These are phyloP conservation scores for Leucosporidium yakuticum DNA, from an alignment of 768 basidiomycete species.

Conservation along the genomic window DNA sequence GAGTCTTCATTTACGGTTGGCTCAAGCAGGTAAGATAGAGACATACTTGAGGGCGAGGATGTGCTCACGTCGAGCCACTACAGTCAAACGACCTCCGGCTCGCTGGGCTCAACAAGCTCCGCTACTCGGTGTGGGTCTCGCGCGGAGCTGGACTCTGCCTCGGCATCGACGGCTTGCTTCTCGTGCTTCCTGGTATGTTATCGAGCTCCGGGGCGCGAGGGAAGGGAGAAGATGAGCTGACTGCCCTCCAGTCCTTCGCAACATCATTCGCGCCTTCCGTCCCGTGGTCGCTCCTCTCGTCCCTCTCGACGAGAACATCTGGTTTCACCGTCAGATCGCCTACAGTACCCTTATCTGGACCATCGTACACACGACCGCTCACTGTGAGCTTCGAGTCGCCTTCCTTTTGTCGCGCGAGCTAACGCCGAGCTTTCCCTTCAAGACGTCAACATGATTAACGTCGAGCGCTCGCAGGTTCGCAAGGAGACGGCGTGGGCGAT, in stretches of 20 bases:
- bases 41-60: neutral
- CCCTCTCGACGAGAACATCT: conserved; percentile 90
- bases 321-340: conserved; percentile 65
- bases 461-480: conserved; percentile 76
- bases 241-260: conserved; percentile 59
- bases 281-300: conserved; percentile 74
- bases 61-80: neutral
- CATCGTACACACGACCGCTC: conserved; percentile 86
- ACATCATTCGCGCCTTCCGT: conserved; percentile 74
- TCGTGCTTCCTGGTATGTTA: conserved; percentile 62
- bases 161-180: conserved; percentile 76
- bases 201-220: neutral
- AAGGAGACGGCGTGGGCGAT: conserved; percentile 69
- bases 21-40: conserved; percentile 18
- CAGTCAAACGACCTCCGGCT: conserved; percentile 61
- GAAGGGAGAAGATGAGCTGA: neutral
- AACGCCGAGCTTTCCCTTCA: conserved; percentile 34
- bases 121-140: conserved; percentile 80
- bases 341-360: conserved; percentile 91
- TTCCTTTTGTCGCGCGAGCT: neutral
- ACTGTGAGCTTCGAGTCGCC: conserved; percentile 47
- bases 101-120: conserved; percentile 68
- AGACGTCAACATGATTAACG: conserved; percentile 82
- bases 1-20: conserved; percentile 78
- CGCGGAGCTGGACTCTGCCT: conserved; percentile 87